Percentiles rank a stretch among this genome's conserved stretches.
Conservation (phyloP, 208 protist species). For the Lotmaria passim region DNA sequence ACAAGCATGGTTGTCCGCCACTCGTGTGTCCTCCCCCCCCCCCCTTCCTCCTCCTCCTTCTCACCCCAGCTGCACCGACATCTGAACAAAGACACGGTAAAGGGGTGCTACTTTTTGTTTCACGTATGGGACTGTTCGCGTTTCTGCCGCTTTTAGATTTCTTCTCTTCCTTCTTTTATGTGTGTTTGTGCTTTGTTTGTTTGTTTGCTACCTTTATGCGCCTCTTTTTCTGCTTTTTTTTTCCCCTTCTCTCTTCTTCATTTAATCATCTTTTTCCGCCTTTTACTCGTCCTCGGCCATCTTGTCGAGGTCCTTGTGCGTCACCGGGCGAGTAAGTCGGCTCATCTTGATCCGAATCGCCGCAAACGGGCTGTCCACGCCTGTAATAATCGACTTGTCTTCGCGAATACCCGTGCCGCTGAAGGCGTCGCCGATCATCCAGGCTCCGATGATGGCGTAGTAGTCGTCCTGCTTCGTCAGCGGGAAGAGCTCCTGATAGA, state of each 20-base stretch:
- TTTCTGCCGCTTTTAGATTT: no score
- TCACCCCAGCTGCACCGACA: no score
- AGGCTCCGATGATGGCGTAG: slow-evolving; percentile 89
- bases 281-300: slow-evolving; percentile 53
- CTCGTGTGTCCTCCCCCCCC: neutral
- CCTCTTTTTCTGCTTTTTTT: neutral
- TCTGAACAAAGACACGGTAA: no score
- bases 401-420: slow-evolving; percentile 85
- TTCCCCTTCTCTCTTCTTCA: neutral
- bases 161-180: no score
- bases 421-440: slow-evolving; percentile 87
- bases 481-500: slow-evolving; percentile 88
- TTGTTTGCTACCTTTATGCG: no score
- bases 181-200: no score
- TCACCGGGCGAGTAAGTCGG: slow-evolving; percentile 41
- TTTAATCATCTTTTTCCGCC: neutral
- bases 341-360: slow-evolving; percentile 66
- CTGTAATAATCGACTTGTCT: slow-evolving; percentile 86
- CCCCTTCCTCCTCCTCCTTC: no score
- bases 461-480: slow-evolving; percentile 77
- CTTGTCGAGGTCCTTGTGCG: slow-evolving; percentile 63
- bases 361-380: slow-evolving; percentile 79
- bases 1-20: neutral
- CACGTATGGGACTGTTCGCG: no score
- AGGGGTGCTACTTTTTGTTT: no score